Percentiles rank a stretch among this genome's conserved stretches.
These are phyloP conservation scores for Suillus plorans DNA, from an alignment of 768 basidiomycete species.

Conservation along the genomic window DNA sequence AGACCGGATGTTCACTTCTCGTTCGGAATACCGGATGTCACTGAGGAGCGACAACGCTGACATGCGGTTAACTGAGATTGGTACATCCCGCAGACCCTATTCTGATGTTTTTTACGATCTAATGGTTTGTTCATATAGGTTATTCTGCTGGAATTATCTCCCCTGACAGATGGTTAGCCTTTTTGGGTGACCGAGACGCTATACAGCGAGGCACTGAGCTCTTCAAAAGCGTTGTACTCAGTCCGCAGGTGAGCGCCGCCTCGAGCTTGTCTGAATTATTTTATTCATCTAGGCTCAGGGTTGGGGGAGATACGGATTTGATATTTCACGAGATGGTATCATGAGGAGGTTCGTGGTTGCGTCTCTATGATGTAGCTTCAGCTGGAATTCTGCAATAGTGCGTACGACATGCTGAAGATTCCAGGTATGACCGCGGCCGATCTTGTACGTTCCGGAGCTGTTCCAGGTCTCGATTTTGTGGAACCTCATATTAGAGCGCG, in stretches of 20 bases:
- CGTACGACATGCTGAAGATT: conserved; percentile 69
- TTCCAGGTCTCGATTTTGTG: conserved; percentile 40
- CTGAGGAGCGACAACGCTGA: conserved; percentile 91
- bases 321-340: conserved; percentile 41
- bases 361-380: not conserved
- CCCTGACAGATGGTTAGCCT: conserved; percentile 43
- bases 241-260: conserved; percentile 40
- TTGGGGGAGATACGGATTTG: conserved; percentile 44
- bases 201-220: conserved; percentile 33
- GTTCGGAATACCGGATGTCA: conserved; percentile 88
- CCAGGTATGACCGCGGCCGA: conserved; percentile 46
- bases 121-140: conserved; percentile 27
- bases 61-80: conserved; percentile 74
- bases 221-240: conserved; percentile 35
- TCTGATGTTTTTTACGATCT: not conserved
- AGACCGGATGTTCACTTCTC: conserved; percentile 94
- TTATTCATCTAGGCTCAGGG: conserved; percentile 22
- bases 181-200: conserved; percentile 31
- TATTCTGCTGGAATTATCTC: conserved; percentile 41
- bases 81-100: conserved; percentile 29
- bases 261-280: conserved; percentile 1
- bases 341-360: conserved; percentile 37
- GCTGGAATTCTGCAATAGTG: conserved; percentile 43
- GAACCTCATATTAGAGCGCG: conserved; percentile 56
- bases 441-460: conserved; percentile 46